Evolutionary conservation across 257 asterid species (phyloP).

Genomic region (Solanum rostratum): DNA sequence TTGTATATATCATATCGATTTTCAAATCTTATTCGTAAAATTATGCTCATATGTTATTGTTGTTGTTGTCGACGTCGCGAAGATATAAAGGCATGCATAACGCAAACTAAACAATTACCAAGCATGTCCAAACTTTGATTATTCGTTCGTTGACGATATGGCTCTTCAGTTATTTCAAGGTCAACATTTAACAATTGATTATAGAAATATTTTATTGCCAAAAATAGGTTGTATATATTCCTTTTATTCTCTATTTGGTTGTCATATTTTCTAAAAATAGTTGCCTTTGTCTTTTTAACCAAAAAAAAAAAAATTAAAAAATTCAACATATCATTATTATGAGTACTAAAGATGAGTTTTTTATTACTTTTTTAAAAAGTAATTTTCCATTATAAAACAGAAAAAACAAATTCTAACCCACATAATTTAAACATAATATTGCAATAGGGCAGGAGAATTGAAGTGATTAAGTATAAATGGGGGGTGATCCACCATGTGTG

Average conservation of each 20-base stretch:
- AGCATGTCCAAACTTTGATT: background rate
- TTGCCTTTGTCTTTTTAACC: background rate
- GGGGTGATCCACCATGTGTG: background rate
- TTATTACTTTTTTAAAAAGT: too few relatives aligned
- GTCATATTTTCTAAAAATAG: background rate
- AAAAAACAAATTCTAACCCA: background rate
- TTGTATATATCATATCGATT: too few relatives aligned
- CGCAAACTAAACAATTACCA: background rate
- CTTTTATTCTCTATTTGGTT: background rate
- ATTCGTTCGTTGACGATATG: background rate
- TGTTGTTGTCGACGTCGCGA: accelerated
- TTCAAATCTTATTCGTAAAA: too few relatives aligned
- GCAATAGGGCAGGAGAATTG: background rate
- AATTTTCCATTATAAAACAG: background rate
- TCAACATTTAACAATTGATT: background rate
- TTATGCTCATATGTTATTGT: background rate
- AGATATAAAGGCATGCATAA: background rate
- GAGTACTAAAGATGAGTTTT: too few relatives aligned
- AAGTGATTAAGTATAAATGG: background rate
- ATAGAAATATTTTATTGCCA: background rate
- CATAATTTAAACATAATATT: background rate
- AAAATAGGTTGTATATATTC: background rate
- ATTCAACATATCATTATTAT: too few relatives aligned
- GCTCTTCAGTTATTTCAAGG: background rate
- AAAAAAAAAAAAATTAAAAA: too few relatives aligned